Evolutionary conservation across 2,329 filamentous ascomycete genomes (phyloP), one percentile per base, ranked within the genome.

Genomic region (Fusarium clavum): DNA sequence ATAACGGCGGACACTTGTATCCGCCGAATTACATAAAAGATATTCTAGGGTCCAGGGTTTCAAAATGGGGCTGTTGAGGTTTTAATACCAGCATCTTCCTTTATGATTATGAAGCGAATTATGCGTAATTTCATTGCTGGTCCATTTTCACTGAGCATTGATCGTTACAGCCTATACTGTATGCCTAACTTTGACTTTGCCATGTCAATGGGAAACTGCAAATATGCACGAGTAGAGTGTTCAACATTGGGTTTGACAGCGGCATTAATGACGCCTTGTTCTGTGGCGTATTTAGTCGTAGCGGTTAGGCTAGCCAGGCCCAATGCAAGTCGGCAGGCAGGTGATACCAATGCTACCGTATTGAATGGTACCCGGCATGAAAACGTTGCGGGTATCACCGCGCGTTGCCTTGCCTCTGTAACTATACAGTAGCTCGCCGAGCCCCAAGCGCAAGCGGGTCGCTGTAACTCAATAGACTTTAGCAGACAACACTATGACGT

Each of bases 1-100:
- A 40, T 49, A 40, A 32, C 44, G 43, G 43, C 29, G 8, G 41
- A 16, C 25, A 29, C 14, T 61, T 32, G 7, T 32, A 5, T 16
- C n/a, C n/a, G 8, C 32, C 57, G 41, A 14, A 34, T 61, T 47
- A 24, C 57, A 32, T 62, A n/a, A 52, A 18, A 51, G 6, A 38
- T 51, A 32, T 34, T 34, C 24, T n/a, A 30, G 11, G 32, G 13
- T 49, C 20, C 7, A 6, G 29, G 29, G 13, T 34, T 18, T 16
- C 13, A 18, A 10, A 22, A 34, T 30, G 22, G 16, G 20, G 47
- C 29, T 7, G 6, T 24, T 49, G 14, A 34, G 29, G 20, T 13
- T 49, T 22, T 11, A 20, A 48, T 24, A 20, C 46, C n/a, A 24
- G 27, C 3, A n/a, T 34, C 9, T 12, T 6, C 7, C 16, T 22